Evolutionary conservation across 495 filamentous ascomycete genomes (phyloP).

Genomic region (Penicillium flavigenum): DNA sequence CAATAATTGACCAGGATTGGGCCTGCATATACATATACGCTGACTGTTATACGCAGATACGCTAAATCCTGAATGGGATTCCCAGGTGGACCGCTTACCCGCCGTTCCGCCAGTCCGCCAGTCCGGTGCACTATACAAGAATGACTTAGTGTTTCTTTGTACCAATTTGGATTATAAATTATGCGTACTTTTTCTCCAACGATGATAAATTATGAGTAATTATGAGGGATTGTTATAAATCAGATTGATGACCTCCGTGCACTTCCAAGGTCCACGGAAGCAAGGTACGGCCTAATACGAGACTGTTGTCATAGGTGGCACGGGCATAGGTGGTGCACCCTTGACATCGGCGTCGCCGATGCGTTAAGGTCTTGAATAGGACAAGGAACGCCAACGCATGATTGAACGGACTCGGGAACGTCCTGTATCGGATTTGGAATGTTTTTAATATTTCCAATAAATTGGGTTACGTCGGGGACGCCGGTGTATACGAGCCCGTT

Average conservation of each 20-base stretch:
- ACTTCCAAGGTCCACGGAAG: too few relatives aligned
- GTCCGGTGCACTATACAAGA: background rate
- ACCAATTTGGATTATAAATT: background rate
- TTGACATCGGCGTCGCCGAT: constrained; percentile 10
- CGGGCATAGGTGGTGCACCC: background rate
- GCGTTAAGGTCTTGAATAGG: background rate
- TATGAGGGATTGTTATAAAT: background rate
- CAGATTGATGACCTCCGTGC: too few relatives aligned
- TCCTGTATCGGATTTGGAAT: background rate
- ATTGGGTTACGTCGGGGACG: background rate
- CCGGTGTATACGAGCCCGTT: background rate
- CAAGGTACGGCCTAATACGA: constrained; percentile 7
- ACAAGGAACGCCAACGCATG: background rate
- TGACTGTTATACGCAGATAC: background rate
- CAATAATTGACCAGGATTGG: background rate
- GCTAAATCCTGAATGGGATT: background rate
- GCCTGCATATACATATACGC: background rate
- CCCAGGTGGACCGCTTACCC: background rate
- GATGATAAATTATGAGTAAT: background rate
- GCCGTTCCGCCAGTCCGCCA: constrained; percentile 11
- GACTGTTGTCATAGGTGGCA: constrained; percentile 4
- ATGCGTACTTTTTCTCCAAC: background rate
- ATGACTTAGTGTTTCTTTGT: background rate
- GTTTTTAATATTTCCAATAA: background rate
- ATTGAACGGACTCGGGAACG: background rate